Percentiles rank a stretch among this genome's conserved stretches.
Evolutionary conservation across 2,329 filamentous ascomycete species (phyloP).

Genomic region (Claviceps sp.): DNA sequence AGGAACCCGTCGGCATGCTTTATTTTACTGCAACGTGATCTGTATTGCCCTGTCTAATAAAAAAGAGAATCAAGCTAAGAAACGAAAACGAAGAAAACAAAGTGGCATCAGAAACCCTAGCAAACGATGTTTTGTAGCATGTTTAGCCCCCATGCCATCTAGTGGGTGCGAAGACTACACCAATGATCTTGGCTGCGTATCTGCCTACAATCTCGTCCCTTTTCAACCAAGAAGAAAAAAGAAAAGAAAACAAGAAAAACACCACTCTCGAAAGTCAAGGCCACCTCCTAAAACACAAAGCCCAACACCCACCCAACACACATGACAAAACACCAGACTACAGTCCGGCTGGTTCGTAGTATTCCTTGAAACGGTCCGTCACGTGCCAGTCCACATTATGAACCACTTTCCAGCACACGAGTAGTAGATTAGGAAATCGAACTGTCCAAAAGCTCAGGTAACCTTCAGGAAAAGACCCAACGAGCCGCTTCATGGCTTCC

Average conservation of each 20-base stretch:
- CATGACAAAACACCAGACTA: constrained; percentile 3
- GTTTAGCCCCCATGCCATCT: too few relatives aligned
- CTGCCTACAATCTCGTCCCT: too few relatives aligned
- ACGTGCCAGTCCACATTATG: constrained; percentile 50
- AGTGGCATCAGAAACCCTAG: too few relatives aligned
- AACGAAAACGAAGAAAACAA: too few relatives aligned
- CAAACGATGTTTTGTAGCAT: too few relatives aligned
- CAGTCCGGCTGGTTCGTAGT: constrained; percentile 42
- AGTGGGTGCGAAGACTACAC: not conserved
- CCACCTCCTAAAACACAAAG: not conserved
- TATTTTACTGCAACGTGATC: too few relatives aligned
- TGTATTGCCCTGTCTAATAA: too few relatives aligned
- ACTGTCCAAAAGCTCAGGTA: constrained; percentile 77
- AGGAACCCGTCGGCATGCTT: too few relatives aligned
- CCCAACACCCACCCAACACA: not conserved
- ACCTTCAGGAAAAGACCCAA: constrained; percentile 64
- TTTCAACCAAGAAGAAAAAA: not conserved
- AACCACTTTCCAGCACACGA: constrained; percentile 66
- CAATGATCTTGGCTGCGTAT: too few relatives aligned
- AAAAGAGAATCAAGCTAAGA: too few relatives aligned
- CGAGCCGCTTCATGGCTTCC: constrained; percentile 53
- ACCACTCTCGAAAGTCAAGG: too few relatives aligned
- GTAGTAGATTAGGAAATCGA: constrained; percentile 64
- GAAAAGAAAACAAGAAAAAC: not conserved
- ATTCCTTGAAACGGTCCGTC: constrained; percentile 56